Evolutionary conservation across 208 protist species (phyloP), one percentile per base, ranked within the genome.

Genomic region (Endotrypanum monterogeii): DNA sequence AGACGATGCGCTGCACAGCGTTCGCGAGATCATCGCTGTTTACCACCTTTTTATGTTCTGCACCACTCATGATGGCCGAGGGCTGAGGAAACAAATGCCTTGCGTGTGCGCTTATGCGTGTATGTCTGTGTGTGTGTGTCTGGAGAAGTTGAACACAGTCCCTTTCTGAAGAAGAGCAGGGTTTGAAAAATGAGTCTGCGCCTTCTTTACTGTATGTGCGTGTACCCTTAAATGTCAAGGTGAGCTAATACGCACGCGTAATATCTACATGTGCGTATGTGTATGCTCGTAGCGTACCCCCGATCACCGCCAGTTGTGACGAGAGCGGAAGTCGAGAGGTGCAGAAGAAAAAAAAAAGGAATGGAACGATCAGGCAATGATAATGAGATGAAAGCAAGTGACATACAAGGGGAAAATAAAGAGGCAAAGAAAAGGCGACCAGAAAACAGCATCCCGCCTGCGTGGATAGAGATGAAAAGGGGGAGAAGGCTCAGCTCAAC

Each of bases 1-100:
- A 12, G 30, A 83, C 62, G 41, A 83, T 75, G 28, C 54, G 74
- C n/a, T 73, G 62, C 30, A 83, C 79, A 2, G 56, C 73, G 18
- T 57, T 37, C 30, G 51, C 50, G 48, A 80, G 70, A 12, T 80
- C 76, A 18, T 67, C 76, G 3, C 25, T 46, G 28, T 51, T 73
- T 3, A 82, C 77, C 5, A 46, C 48, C 66, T 66, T 65, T 18
- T 30, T 39, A 16, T 55, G 51, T 8, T n/a, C 23, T 16, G 76
- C 20, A 3, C 41, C 20, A 3, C 41, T 48, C 76, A 75, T 80
- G 60, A 58, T 39, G 30, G 32, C 30, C 46, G 46, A 50, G 12
- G 7, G 37, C 20, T 44, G 20, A 1, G 37, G 58, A 11, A 44
- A 37, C 37, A 37, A 23, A 68, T 39, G 62, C n/a, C 18, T n/a